Percentiles rank a stretch among this genome's conserved stretches.
phyloP scores from a whole-genome alignment of 768 basidiomycete genomes.

The Cystoderma amianthinum region DNA sequence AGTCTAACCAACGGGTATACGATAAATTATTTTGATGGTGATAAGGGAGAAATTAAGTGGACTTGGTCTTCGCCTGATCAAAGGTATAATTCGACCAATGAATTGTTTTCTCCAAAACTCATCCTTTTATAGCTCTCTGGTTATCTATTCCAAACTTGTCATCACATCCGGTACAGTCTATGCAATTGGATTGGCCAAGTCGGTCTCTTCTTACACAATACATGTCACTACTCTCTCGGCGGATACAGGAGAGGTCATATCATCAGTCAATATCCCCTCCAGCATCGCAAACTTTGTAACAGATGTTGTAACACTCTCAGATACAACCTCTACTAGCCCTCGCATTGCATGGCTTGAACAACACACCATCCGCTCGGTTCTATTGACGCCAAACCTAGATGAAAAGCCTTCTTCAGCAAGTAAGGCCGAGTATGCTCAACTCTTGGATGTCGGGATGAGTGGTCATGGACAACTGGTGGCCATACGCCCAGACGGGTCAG shows the following conservation, averaged over 20 bases:
- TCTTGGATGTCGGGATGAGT: constrained; percentile 60
- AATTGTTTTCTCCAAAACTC: too few species aligned
- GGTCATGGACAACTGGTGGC: constrained; percentile 55
- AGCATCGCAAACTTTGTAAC: constrained; percentile 24
- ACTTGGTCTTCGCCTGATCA: constrained; percentile 65
- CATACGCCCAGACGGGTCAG: constrained; percentile 45
- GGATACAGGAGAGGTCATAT: constrained; percentile 42
- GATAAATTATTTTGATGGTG: constrained; percentile 42
- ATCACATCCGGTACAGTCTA: constrained; percentile 49
- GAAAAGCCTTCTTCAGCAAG: constrained; percentile 37
- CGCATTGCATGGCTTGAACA: constrained; percentile 51
- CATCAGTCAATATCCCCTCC: constrained; percentile 48
- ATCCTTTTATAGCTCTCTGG: constrained; percentile 47
- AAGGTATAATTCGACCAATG: too few species aligned
- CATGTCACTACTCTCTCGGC: constrained; percentile 59
- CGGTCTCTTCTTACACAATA: constrained; percentile 51
- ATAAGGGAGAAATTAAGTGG: constrained; percentile 57
- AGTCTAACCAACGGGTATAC: constrained; percentile 56
- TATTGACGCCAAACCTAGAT: constrained; percentile 44
- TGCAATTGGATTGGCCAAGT: constrained; percentile 44
- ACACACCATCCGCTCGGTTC: constrained; percentile 38
- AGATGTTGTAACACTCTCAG: constrained; percentile 20
- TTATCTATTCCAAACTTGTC: constrained; percentile 58
- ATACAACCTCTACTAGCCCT: constrained; percentile 14
- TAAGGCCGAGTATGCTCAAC: constrained; percentile 34